Evolutionary conservation across 2,329 filamentous ascomycete genomes (phyloP), one percentile per base, ranked within the genome.

Genomic region (Scortechinia acanthostroma): DNA sequence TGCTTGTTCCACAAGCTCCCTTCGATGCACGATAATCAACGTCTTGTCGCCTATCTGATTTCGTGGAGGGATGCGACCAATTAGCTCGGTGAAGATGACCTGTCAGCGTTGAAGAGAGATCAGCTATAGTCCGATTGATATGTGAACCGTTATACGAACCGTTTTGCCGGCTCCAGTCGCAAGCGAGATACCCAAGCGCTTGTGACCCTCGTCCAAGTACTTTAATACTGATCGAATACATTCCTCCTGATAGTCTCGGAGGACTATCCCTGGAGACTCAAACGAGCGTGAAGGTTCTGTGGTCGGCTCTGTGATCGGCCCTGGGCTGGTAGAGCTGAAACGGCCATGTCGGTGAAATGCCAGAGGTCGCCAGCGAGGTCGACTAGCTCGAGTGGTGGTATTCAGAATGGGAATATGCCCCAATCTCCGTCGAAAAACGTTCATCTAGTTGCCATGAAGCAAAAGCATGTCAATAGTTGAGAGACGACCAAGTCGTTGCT

Each of bases 41-140:
- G 91, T 95, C 58, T 89, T 88, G 1, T 78, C 78, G 19, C 83
- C 84, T 48, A 66, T 58, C 22, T 73, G 60, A 44, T 70, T 68
- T 10, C 69, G 70, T 4, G 82, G 64, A 44, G 70, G 62, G 43
- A 97, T 72, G 47, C 87, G 84, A 55, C 88, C 81, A 50, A 98
- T 95, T 42, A 98, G 75, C 59, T 95, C 90, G 13, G 91, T 97
- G 67, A 98, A 98, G 54, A 98, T 91, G 58, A 98, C 83, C 86
- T 89, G 25, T 30, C 10, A n/a, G 25, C 10, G n/a, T 10, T 30
- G 10, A 30, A 10, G n/a, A 30, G 25, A 10, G n/a, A 10, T 30
- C 10, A n/a, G n/a, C 25, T n/a, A n/a, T n/a, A n/a, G n/a, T n/a
- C n/a, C n/a, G n/a, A n/a, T n/a, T n/a, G n/a, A n/a, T n/a, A n/a